Conservation (phyloP, 176 grass and related monocot species). For the Carex cristatella region DNA sequence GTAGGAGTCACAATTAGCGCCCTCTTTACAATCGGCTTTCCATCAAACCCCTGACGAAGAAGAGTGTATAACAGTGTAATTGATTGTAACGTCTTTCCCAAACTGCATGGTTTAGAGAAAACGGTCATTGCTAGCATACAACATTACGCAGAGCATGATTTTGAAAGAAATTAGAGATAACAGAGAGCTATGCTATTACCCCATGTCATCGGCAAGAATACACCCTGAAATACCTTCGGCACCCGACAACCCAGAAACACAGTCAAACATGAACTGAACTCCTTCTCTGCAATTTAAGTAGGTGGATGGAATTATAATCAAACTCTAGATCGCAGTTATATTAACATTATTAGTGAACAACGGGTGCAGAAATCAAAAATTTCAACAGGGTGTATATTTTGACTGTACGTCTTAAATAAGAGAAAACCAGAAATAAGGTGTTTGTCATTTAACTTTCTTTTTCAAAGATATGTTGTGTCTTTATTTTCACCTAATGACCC, state of each 20-base stretch:
- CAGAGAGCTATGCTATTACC: conserved; percentile 42
- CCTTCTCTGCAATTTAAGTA: conserved; percentile 65
- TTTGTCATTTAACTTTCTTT: neutral
- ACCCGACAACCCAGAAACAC: conserved; percentile 81
- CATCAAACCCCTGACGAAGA: conserved; percentile 83
- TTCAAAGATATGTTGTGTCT: neutral
- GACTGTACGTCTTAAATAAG: neutral
- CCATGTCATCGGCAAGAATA: conserved; percentile 99
- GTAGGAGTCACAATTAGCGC: conserved; percentile 81
- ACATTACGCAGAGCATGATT: neutral
- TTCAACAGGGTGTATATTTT: neutral
- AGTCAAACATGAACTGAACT: conserved; percentile 99
- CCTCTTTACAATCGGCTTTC: conserved; percentile 84
- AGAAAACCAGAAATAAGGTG: neutral
- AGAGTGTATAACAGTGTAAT: conserved; percentile 89
- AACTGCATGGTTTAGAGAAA: conserved; percentile 41
- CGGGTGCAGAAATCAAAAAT: neutral
- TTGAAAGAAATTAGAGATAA: neutral
- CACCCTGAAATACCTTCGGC: conserved; percentile 86
- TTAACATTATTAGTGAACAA: neutral
- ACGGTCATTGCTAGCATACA: conserved; percentile 1
- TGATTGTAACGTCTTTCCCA: conserved; percentile 96
- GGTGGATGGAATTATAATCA: neutral
- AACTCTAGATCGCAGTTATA: neutral
- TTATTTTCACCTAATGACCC: neutral